Percentiles rank a stretch among this genome's conserved stretches.
phyloP scores from a whole-genome alignment of 1,284 basidiomycete species.

The Phylloporus gajari region DNA sequence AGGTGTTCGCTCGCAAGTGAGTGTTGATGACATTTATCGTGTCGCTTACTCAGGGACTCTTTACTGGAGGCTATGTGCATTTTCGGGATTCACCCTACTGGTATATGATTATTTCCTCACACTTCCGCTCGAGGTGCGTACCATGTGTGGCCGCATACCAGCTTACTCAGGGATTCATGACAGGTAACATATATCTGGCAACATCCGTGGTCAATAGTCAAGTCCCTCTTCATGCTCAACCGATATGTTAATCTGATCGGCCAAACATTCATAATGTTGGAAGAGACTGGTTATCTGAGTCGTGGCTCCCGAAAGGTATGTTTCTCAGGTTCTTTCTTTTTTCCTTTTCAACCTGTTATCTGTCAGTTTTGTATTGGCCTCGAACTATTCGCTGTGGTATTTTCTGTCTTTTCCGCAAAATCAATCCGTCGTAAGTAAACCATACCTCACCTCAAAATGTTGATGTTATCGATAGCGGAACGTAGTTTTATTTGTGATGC shows the following conservation, averaged over 20 bases:
- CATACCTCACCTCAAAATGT: no score
- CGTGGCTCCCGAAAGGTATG: conserved; percentile 29
- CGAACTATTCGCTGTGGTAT: not conserved
- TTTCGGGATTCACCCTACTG: no score
- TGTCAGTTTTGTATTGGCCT: conserved; percentile 2
- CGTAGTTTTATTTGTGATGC: conserved; percentile 10
- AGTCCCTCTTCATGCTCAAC: conserved; percentile 33
- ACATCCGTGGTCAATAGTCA: conserved; percentile 27
- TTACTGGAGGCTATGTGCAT: conserved; percentile 5
- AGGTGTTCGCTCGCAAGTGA: conserved; percentile 15
- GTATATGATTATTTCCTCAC: conserved; percentile 17
- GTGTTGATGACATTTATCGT: not conserved
- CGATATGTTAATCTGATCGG: conserved; percentile 40
- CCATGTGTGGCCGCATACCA: no score
- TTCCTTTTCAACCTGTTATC: no score
- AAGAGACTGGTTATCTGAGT: conserved; percentile 32
- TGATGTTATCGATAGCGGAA: no score
- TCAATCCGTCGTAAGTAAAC: conserved; percentile 5
- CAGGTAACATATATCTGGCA: conserved; percentile 34
- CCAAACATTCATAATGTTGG: conserved; percentile 33
- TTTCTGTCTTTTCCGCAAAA: not conserved
- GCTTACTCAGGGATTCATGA: conserved; percentile 3
- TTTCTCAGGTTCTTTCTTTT: no score
- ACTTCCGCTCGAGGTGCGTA: no score
- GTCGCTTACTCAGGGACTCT: not conserved